phyloP scores from a whole-genome alignment of 768 basidiomycete genomes.

The Crassisporium funariophilum region DNA sequence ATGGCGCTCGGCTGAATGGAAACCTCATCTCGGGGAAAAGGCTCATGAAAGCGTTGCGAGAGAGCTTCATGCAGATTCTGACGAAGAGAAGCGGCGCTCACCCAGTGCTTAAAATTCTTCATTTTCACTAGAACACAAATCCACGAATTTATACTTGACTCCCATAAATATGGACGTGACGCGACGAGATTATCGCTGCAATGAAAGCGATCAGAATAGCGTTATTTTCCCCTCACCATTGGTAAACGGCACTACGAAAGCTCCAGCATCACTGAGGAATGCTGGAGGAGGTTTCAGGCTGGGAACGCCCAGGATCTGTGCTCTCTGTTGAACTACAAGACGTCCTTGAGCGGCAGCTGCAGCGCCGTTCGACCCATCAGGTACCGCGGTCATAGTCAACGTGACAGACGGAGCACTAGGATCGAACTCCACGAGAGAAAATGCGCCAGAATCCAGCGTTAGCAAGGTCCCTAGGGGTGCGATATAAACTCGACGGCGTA shows the following conservation, averaged over 20 bases:
- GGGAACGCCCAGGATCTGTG: constrained; percentile 38
- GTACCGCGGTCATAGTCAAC: constrained; percentile 41
- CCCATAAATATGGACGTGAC: neutral
- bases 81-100: constrained; percentile 14
- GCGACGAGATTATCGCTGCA: neutral
- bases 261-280: constrained; percentile 45
- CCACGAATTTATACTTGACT: neutral
- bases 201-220: constrained; percentile 15
- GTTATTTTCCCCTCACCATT: constrained; percentile 41
- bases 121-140: too few species aligned
- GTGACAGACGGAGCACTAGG: constrained; percentile 38
- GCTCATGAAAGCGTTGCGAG: constrained; percentile 33
- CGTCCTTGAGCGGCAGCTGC: constrained; percentile 50
- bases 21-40: constrained; percentile 47
- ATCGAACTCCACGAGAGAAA: constrained; percentile 44
- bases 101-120: constrained; percentile 1
- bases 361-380: constrained; percentile 40
- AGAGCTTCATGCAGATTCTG: constrained; percentile 13
- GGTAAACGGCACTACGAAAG: constrained; percentile 45
- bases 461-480: constrained; percentile 50
- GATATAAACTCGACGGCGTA: constrained; percentile 53
- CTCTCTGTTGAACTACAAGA: constrained; percentile 46
- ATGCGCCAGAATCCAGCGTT: constrained; percentile 53
- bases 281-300: constrained; percentile 40
- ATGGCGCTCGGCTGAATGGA: constrained; percentile 67